Evolutionary conservation across 1,284 basidiomycete species (phyloP).

Genomic region (Schizophyllum amplum): DNA sequence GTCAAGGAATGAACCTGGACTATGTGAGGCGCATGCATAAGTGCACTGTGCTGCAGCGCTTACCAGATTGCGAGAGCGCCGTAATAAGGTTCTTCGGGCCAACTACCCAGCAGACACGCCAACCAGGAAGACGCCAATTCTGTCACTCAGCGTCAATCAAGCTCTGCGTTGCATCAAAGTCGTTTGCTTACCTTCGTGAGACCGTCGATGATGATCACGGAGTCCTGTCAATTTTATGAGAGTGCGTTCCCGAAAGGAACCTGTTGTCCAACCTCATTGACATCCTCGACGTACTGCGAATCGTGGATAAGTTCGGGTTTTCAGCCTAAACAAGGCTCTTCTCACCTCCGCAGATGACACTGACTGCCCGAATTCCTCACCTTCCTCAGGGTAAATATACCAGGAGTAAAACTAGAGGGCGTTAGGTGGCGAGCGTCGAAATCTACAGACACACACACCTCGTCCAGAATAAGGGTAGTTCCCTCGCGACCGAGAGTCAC

Average conservation of each 20-base stretch:
- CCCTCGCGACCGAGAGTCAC: conserved; percentile 65
- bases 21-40: conserved; percentile 4
- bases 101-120: conserved; percentile 94
- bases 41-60: conserved; percentile 8
- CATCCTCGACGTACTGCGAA: conserved; percentile 68
- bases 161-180: no score
- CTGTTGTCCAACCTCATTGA: conserved; percentile 51
- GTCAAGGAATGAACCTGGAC: conserved; percentile 72
- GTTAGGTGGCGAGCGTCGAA: neutral
- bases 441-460: conserved; percentile 38
- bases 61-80: conserved; percentile 79
- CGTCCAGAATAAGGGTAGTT: conserved; percentile 82
- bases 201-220: conserved; percentile 84
- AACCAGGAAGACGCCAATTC: conserved; percentile 89
- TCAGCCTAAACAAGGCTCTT: neutral
- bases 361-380: conserved; percentile 67
- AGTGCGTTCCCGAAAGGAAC: neutral
- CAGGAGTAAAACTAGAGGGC: conserved; percentile 73
- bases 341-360: conserved; percentile 63
- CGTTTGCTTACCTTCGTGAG: conserved; percentile 68
- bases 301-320: neutral
- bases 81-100: conserved; percentile 86
- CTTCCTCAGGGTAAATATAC: conserved; percentile 83
- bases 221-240: conserved; percentile 38
- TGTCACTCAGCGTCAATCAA: conserved; percentile 21